Base-by-base conservation (phyloP, 805 yeast species). In the Monosporozyma aquatica region DNA sequence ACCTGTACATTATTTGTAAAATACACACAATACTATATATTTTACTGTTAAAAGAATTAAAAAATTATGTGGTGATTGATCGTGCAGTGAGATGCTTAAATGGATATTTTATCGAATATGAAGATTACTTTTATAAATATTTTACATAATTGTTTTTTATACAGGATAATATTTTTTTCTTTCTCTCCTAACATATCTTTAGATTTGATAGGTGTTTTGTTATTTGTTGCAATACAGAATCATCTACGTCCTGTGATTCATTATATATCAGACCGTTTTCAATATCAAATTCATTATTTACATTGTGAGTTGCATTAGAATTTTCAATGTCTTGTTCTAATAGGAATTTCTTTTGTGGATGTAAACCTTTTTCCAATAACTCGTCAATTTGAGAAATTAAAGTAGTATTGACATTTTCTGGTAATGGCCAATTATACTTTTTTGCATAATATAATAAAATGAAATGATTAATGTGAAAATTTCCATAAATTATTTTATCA, bases 391-490 rank as follows among this genome's bases (percentile, higher is more conserved):
- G 28, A 7, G 10, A 6, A 23, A 26, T 36, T 23, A 13, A 10
- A 9, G 17, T 24, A 4, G 5, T 3, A 11, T 17, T 32, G 18
- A 32, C 35, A 32, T 32, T 18, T 2, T 4, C 11, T 3, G 35
- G 35, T 10, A 32, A 32, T 17, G 35, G 15, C 35, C 35, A 32
- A 9, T 32, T 32, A 13, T 10, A 32, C 18, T 32, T 24, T 3
- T 20, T 10, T n/a, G 17, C 20, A 22, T 35, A 35, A 29, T 50
- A 37, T 13, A 59, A 44, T 17, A 61, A 28, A 3, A 41, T 17
- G 18, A 34, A 32, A 41, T 61, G 60, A 14, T 41, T 47, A 7
- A 61, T 39, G 10, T 48, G 43, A 24, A 54, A 59, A 3, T 53
- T 51, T 9, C 52, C 54, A n/a, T 41, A 25, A 5, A 49, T 22